Percentiles rank a stretch among this genome's conserved stretches.
Evolutionary conservation across 495 filamentous ascomycete species (phyloP).

Genomic region (Hypoxylon perforatum): DNA sequence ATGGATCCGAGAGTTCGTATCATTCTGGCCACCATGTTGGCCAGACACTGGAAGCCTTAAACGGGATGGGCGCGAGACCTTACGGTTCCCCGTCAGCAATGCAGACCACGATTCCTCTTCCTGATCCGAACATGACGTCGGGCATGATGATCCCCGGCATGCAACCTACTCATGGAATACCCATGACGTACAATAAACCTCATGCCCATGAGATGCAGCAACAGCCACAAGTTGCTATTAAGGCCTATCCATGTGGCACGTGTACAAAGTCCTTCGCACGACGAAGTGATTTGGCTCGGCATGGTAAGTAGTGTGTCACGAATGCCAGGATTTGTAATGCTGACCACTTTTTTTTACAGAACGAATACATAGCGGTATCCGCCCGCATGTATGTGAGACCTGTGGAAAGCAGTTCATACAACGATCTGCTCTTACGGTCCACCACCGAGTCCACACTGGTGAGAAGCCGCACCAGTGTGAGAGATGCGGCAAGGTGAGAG

Average conservation of each 20-base stretch:
- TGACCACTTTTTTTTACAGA: conserved; percentile 67
- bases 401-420: conserved; percentile 98
- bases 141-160: conserved; percentile 48
- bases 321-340: conserved; percentile 14
- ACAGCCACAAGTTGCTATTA: conserved; percentile 52
- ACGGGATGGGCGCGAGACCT: conserved; percentile 54
- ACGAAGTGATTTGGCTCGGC: conserved; percentile 91
- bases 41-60: conserved; percentile 62
- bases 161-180: conserved; percentile 48
- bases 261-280: conserved; percentile 94
- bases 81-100: conserved; percentile 53
- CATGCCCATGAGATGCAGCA: conserved; percentile 48
- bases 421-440: conserved; percentile 95
- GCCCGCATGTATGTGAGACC: conserved; percentile 93
- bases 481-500: conserved; percentile 88
- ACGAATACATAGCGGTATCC: conserved; percentile 90
- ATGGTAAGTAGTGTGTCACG: conserved; percentile 71
- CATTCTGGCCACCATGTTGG: conserved; percentile 60
- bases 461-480: conserved; percentile 99
- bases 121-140: conserved; percentile 57
- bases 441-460: conserved; percentile 93
- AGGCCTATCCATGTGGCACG: conserved; percentile 90
- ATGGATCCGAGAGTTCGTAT: conserved; percentile 74
- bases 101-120: conserved; percentile 59
- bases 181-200: conserved; percentile 48